Percentiles rank a stretch among this genome's conserved stretches.
These are phyloP conservation scores for Asterophora lycoperdoides DNA, from an alignment of 768 basidiomycete genomes.

Conservation along the genomic window DNA sequence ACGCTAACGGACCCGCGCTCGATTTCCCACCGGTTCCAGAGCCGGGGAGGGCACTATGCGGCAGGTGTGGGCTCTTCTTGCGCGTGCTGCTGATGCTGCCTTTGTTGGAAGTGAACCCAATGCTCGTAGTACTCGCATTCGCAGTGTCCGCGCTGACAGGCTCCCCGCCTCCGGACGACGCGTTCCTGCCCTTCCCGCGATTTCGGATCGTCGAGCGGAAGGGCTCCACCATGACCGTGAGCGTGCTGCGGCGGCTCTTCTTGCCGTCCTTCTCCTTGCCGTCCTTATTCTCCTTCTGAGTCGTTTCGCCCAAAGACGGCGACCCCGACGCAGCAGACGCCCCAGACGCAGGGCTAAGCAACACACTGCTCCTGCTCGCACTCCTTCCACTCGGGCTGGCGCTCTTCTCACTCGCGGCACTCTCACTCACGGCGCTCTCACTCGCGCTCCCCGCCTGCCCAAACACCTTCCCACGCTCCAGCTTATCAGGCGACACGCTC, in stretches of 20 bases:
- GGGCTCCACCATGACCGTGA: conserved; percentile 85
- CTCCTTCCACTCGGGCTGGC: conserved; percentile 18
- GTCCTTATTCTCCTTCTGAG: background rate
- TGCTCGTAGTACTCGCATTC: too few species aligned
- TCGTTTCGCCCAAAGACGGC: too few species aligned
- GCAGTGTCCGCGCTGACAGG: too few species aligned
- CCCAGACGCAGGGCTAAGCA: conserved; percentile 18
- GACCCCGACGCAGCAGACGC: too few species aligned
- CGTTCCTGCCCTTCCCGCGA: conserved; percentile 34
- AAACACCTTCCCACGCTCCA: conserved; percentile 78
- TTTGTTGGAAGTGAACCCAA: too few species aligned
- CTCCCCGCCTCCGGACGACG: conserved; percentile 14
- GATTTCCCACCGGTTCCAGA: conserved; percentile 12
- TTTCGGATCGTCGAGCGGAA: conserved; percentile 54
- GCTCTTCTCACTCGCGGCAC: conserved; percentile 33
- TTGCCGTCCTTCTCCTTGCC: conserved; percentile 39
- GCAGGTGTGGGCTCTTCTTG: conserved; percentile 1
- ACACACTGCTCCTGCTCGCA: conserved; percentile 17
- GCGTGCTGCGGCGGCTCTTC: conserved; percentile 72
- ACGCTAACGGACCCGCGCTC: conserved; percentile 5
- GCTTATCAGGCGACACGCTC: conserved; percentile 67
- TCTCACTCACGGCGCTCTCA: too few species aligned
- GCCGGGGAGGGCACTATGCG: conserved; percentile 12
- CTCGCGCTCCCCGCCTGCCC: conserved; percentile 4
- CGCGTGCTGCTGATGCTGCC: too few species aligned